Conservation (phyloP, 2,329 filamentous ascomycete species). For the Trichoderma oligosporum region DNA sequence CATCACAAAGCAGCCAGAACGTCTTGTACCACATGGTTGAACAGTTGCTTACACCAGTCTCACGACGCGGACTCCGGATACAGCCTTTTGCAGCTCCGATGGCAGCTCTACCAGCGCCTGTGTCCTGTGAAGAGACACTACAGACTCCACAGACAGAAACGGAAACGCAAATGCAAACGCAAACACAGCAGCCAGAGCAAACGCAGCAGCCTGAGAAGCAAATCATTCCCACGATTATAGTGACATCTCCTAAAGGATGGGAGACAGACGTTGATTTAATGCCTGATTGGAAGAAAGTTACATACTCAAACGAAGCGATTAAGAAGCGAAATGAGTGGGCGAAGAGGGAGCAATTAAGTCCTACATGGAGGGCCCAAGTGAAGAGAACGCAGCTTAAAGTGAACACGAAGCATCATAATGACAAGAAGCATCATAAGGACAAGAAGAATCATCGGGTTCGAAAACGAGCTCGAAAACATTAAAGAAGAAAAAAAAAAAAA, state of each 20-base stretch:
- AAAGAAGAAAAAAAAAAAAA: too few relatives aligned
- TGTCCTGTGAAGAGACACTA: too few relatives aligned
- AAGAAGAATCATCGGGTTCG: too few relatives aligned
- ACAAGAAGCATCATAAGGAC: too few relatives aligned
- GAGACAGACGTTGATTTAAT: not conserved
- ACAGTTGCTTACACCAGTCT: not conserved
- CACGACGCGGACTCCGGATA: not conserved
- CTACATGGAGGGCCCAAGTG: not conserved
- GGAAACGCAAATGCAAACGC: too few relatives aligned
- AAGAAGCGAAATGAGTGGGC: not conserved
- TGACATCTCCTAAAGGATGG: slow-evolving; percentile 16
- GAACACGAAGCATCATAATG: too few relatives aligned
- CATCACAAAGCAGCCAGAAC: not conserved
- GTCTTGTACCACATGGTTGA: not conserved
- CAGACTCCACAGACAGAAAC: too few relatives aligned
- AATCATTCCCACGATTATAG: slow-evolving; percentile 7
- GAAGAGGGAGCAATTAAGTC: not conserved
- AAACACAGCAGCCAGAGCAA: too few relatives aligned
- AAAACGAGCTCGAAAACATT: too few relatives aligned
- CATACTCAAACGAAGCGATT: not conserved
- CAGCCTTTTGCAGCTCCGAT: not conserved
- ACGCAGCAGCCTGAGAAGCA: not conserved
- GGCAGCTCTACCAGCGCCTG: too few relatives aligned
- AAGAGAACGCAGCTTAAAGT: too few relatives aligned
- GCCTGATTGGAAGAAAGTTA: not conserved